Conservation (phyloP, 805 yeast species). For the Candida dajiaensis region DNA sequence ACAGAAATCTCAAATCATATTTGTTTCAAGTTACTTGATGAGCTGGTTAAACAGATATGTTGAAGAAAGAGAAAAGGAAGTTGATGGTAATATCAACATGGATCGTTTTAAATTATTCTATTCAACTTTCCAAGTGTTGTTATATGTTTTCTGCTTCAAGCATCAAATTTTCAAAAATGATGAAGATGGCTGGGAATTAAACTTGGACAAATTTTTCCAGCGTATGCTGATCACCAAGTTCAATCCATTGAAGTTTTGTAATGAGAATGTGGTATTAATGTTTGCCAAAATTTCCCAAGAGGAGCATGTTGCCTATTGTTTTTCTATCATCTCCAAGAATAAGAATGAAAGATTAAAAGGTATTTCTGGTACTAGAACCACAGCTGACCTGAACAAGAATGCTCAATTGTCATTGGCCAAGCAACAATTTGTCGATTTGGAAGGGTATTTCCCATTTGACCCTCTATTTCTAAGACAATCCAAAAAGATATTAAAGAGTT, state of each 20-base stretch:
- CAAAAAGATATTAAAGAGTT: slow-evolving; percentile 44
- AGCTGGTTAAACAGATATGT: slow-evolving; percentile 83
- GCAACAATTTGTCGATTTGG: slow-evolving; percentile 82
- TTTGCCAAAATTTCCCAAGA: slow-evolving; percentile 90
- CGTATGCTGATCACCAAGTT: slow-evolving; percentile 80
- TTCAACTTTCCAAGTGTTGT: slow-evolving; percentile 83
- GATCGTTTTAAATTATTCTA: slow-evolving; percentile 85
- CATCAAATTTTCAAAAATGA: slow-evolving; percentile 47
- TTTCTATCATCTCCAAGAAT: slow-evolving; percentile 86
- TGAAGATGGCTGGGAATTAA: slow-evolving; percentile 62
- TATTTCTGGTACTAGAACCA: slow-evolving; percentile 27
- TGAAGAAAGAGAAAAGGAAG: slow-evolving; percentile 79
- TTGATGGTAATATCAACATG: slow-evolving; percentile 67
- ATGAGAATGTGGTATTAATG: slow-evolving; percentile 87
- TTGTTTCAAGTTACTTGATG: slow-evolving; percentile 75
- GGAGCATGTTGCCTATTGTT: slow-evolving; percentile 88
- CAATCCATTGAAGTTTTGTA: slow-evolving; percentile 90
- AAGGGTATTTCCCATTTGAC: slow-evolving; percentile 95
- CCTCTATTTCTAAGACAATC: slow-evolving; percentile 71
- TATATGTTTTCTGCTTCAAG: slow-evolving; percentile 90
- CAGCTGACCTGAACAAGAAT: slow-evolving; percentile 23
- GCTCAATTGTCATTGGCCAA: slow-evolving; percentile 46
- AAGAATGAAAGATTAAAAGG: slow-evolving; percentile 45
- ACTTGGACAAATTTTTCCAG: slow-evolving; percentile 80
- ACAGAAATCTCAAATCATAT: slow-evolving; percentile 65